A percentile compares a stretch with the other conserved stretches of the same genome.
phyloP scores from a whole-genome alignment of 768 basidiomycete genomes.

The Collybiopsis luxurians region DNA sequence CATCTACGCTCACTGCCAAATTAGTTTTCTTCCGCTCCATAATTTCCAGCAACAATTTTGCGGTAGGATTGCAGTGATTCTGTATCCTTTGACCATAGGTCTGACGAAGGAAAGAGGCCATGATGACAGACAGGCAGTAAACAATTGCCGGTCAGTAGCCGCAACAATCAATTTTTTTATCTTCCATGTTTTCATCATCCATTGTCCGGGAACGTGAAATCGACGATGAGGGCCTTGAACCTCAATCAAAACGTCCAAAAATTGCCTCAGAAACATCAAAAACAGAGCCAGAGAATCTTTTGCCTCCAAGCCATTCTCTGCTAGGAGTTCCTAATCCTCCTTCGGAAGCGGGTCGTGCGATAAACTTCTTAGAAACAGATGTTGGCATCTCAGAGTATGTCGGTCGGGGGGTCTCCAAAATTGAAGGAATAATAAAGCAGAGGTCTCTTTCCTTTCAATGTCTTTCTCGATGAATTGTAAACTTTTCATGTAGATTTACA shows the following conservation, averaged over 20 bases:
- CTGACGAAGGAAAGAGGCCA: slow-evolving; percentile 34
- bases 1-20: slow-evolving; percentile 95
- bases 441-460: slow-evolving; percentile 45
- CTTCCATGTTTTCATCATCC: slow-evolving; percentile 18
- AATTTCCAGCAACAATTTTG: slow-evolving; percentile 71
- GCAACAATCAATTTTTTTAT: slow-evolving; percentile 8
- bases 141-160: background rate
- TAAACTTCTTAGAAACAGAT: slow-evolving; percentile 71
- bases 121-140: slow-evolving; percentile 25
- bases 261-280: slow-evolving; percentile 19
- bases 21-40: slow-evolving; percentile 89
- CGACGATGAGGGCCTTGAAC: slow-evolving; percentile 36
- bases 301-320: slow-evolving; percentile 75
- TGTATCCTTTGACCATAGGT: slow-evolving; percentile 63
- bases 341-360: slow-evolving; percentile 44
- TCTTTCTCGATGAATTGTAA: background rate
- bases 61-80: slow-evolving; percentile 69
- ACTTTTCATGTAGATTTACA: slow-evolving; percentile 66
- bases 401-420: slow-evolving; percentile 60
- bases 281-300: slow-evolving; percentile 23
- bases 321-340: slow-evolving; percentile 57
- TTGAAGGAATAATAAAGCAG: slow-evolving; percentile 96
- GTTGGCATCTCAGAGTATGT: slow-evolving; percentile 93
- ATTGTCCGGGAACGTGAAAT: slow-evolving; percentile 50
- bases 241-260: slow-evolving; percentile 43